These are phyloP conservation scores for Backusella sp. DNA, from an alignment of 192 early-diverging fungal species.

Conservation along the genomic window DNA sequence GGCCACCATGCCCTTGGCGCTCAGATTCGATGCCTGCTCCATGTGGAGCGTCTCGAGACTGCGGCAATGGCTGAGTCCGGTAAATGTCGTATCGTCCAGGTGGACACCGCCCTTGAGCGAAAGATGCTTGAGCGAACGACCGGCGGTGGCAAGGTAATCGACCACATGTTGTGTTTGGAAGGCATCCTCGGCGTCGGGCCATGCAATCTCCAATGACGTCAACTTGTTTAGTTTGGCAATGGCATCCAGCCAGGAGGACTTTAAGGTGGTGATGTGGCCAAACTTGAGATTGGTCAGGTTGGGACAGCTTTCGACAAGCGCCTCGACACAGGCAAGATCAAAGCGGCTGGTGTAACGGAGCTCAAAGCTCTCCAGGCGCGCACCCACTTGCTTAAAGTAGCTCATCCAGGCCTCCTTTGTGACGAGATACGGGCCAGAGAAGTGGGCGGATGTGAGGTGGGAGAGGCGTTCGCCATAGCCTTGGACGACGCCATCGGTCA, in stretches of 20 bases:
- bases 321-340: constrained; percentile 45
- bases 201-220: constrained; percentile 37
- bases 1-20: constrained; percentile 49
- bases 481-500: constrained; percentile 49
- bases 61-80: constrained; percentile 52
- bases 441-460: constrained; percentile 51
- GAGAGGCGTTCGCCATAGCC: constrained; percentile 39
- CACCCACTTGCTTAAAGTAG: constrained; percentile 57
- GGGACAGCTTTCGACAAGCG: constrained; percentile 39
- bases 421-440: constrained; percentile 74
- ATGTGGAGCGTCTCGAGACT: constrained; percentile 63
- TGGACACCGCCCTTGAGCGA: constrained; percentile 49
- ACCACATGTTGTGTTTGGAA: constrained; percentile 48
- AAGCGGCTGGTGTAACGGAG: constrained; percentile 61
- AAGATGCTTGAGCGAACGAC: constrained; percentile 45
- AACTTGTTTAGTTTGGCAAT: constrained; percentile 43
- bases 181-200: constrained; percentile 5
- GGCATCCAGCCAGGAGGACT: constrained; percentile 45
- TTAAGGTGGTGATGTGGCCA: constrained; percentile 41
- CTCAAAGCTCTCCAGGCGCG: constrained; percentile 52
- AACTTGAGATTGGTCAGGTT: constrained; percentile 51
- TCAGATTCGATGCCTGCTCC: constrained; percentile 58
- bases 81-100: constrained; percentile 53
- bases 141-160: constrained; percentile 44
- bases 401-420: constrained; percentile 53